A percentile compares a stretch with the other conserved stretches of the same genome.
These are phyloP conservation scores for Alternaria postmessia DNA, from an alignment of 2,329 filamentous ascomycete genomes.

Conservation along the genomic window DNA sequence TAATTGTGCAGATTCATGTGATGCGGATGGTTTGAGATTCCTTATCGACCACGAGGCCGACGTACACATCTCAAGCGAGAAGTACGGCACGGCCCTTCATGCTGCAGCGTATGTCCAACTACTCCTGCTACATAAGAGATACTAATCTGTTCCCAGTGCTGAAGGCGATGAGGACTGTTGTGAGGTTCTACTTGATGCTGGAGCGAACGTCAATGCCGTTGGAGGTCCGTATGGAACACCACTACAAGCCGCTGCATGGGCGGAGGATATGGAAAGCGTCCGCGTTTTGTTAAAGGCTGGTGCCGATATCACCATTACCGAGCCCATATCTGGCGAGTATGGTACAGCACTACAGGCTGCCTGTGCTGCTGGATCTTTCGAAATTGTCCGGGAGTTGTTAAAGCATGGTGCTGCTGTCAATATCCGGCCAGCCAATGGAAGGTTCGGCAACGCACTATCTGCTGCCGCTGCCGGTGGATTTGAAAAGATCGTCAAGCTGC, in stretches of 20 bases:
- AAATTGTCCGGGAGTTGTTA: conserved; percentile 24
- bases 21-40: conserved; percentile 26
- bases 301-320: conserved; percentile 20
- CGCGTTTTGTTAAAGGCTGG: conserved; percentile 22
- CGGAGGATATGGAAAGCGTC: conserved; percentile 24
- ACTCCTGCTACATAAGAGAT: background rate
- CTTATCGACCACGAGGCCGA: conserved; percentile 25
- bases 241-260: conserved; percentile 27
- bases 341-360: conserved; percentile 36
- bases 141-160: conserved; percentile 11
- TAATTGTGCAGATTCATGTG: conserved; percentile 23
- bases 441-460: conserved; percentile 21
- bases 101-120: conserved; percentile 24
- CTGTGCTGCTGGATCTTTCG: conserved; percentile 18
- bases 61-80: conserved; percentile 23
- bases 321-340: conserved; percentile 23
- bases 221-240: conserved; percentile 29
- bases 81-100: conserved; percentile 31
- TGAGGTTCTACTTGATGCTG: conserved; percentile 26
- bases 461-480: conserved; percentile 20
- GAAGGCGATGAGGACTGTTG: conserved; percentile 25
- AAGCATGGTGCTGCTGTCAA: conserved; percentile 28
- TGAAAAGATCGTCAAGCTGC: conserved; percentile 16
- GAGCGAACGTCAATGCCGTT: conserved; percentile 27
- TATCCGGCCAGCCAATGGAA: conserved; percentile 23